These are phyloP conservation scores for Arthrobotrys pseudoclavata DNA, from an alignment of 2,329 filamentous ascomycete species.

Conservation along the genomic window DNA sequence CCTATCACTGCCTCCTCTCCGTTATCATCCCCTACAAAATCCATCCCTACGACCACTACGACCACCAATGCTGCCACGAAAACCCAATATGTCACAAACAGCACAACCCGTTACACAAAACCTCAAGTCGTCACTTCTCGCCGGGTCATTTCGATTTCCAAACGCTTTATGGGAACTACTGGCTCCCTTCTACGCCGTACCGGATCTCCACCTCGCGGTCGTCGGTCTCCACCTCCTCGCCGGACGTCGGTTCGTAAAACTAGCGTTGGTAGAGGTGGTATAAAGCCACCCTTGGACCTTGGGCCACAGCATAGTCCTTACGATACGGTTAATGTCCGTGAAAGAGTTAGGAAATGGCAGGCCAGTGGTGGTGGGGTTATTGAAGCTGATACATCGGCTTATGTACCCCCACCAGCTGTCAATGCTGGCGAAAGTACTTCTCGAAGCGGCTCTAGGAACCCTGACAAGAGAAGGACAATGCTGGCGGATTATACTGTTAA, in stretches of 20 bases:
- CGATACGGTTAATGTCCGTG: constrained; percentile 63
- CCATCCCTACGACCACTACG: constrained; percentile 29
- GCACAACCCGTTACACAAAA: constrained; percentile 47
- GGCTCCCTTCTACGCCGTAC: constrained; percentile 53
- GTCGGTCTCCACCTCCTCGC: constrained; percentile 53
- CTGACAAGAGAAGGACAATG: constrained; percentile 58
- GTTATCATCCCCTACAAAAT: constrained; percentile 24
- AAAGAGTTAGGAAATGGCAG: constrained; percentile 63
- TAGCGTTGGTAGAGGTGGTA: constrained; percentile 44
- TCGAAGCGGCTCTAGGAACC: constrained; percentile 26
- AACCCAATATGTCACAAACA: constrained; percentile 22
- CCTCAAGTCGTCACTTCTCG: constrained; percentile 52
- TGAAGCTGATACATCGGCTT: constrained; percentile 56
- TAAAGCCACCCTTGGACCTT: constrained; percentile 61
- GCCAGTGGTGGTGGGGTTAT: constrained; percentile 63
- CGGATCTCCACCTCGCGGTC: constrained; percentile 55
- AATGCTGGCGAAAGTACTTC: constrained; percentile 20
- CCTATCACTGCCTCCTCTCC: constrained; percentile 25
- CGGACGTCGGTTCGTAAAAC: constrained; percentile 46
- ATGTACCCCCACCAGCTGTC: constrained; percentile 38
- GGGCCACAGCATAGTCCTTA: constrained; percentile 62
- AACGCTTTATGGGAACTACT: constrained; percentile 55
- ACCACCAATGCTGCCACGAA: constrained; percentile 24
- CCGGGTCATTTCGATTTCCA: constrained; percentile 55
- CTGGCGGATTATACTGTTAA: constrained; percentile 46